Percentiles rank a stretch among this genome's conserved stretches.
Conservation (phyloP, 139 green algal genomes). For the Pleodorina starrii region DNA sequence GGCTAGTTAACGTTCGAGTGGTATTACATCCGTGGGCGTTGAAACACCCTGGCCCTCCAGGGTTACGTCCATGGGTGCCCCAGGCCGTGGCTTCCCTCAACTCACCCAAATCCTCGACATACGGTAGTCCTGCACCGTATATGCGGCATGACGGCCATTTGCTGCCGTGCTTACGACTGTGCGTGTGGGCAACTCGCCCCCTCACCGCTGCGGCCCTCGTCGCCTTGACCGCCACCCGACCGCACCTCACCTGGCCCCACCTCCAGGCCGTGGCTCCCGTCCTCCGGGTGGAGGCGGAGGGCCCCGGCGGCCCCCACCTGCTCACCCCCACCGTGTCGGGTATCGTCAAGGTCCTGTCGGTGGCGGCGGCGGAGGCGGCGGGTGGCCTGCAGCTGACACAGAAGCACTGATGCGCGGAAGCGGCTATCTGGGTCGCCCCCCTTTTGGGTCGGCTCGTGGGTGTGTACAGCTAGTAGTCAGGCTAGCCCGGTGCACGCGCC, state of each 20-base stretch:
- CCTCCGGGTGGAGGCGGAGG: background rate
- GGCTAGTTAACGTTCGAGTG: too few relatives aligned
- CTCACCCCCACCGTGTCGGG: background rate
- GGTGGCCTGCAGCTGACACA: background rate
- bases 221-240: background rate
- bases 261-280: constrained; percentile 17
- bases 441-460: too few relatives aligned
- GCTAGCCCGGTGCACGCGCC: too few relatives aligned
- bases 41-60: too few relatives aligned
- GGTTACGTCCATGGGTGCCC: too few relatives aligned
- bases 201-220: background rate
- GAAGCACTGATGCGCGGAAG: background rate
- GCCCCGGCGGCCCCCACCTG: background rate
- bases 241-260: background rate
- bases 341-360: constrained; percentile 1
- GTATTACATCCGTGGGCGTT: too few relatives aligned
- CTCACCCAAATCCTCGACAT: background rate
- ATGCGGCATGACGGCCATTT: background rate
- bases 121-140: background rate
- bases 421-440: too few relatives aligned
- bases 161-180: background rate
- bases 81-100: background rate
- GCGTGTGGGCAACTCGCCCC: background rate
- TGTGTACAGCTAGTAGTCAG: too few relatives aligned
- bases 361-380: background rate